Base-by-base conservation (phyloP, 2,329 filamentous ascomycete species). In the Fusarium odoratissimum region DNA sequence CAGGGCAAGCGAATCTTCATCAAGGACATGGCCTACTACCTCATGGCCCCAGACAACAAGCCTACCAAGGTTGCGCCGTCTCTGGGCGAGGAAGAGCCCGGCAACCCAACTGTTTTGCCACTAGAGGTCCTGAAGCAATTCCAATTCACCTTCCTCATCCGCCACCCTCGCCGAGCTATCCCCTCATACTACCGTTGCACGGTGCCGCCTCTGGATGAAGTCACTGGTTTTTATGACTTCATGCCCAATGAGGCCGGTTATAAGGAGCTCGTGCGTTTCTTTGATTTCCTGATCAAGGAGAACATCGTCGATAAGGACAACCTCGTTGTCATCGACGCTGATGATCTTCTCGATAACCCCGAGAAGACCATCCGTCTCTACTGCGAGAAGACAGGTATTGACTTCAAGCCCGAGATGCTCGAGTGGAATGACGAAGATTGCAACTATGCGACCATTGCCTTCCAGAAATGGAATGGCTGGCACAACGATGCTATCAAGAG, bases 381-480 rank as follows among this genome's bases (percentile, higher is more conserved):
- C 83, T 98, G 95, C 85, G 88, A 91, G 74, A 92, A 91, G 75
- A 93, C 95, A 19, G 94, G 92, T 31, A 87, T 98, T 67, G 88
- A 93, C 21, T 99, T 92, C 82, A 85, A 85, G 48, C 89, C 90
- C 1, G 85, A 89, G 19, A 97, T 98, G 95, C 86, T 99, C 70
- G 86, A 88, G 65, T 98, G 96, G 96, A 89, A 93, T 70, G 90
- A 91, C 33, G 90, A 92, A 58, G 91, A 93, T 72, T 91, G 92
- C 76, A 91, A 94, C 57, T 85, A 89, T 69, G 95, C 95, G 6
- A 86, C 88, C 74, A 87, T 90, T 71, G 91, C 91, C 23, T 98
- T 98, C 83, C 94, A 95, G 84, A 98, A 99, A 85, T 98, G 96
- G 96, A 93, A 91, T 75, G 96, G 96, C 16, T 98, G 97, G 84